Evolutionary conservation across 148 eudicot species (phyloP).

Genomic region (Polygonum aviculare): DNA sequence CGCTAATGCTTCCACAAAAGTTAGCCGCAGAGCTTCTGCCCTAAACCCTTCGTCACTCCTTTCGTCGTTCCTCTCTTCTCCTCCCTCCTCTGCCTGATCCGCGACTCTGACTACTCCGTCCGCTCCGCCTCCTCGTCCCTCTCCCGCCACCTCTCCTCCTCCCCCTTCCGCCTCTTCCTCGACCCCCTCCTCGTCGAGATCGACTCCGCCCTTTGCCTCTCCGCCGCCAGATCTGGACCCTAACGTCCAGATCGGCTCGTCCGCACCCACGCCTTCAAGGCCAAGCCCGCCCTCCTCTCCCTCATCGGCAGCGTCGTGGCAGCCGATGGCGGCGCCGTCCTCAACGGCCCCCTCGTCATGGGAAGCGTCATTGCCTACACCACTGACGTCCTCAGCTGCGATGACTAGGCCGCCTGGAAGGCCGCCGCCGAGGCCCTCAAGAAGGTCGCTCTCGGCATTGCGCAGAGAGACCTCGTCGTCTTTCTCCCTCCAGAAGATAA

Average conservation of each 20-base stretch:
- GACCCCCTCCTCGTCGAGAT: constrained; percentile 38
- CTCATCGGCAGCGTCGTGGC: constrained; percentile 41
- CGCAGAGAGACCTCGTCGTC: constrained; percentile 16
- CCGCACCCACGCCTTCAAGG: constrained; percentile 35
- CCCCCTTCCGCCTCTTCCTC: constrained; percentile 20
- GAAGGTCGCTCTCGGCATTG: constrained; percentile 23
- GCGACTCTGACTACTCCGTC: constrained; percentile 47
- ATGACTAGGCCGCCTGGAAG: constrained; percentile 67
- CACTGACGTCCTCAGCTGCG: constrained; percentile 44
- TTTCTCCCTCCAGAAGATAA: constrained; percentile 45
- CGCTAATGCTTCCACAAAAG: too few relatives aligned
- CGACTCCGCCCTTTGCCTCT: constrained; percentile 24
- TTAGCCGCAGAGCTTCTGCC: too few relatives aligned
- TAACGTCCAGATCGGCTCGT: constrained; percentile 31
- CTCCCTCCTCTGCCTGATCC: constrained; percentile 34
- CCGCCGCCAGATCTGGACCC: too few relatives aligned
- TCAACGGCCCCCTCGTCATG: constrained; percentile 19
- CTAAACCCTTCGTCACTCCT: too few relatives aligned
- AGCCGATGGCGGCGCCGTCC: constrained; percentile 31
- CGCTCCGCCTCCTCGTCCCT: constrained; percentile 12
- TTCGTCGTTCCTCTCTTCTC: too few relatives aligned
- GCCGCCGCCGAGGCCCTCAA: constrained; percentile 52
- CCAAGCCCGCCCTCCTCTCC: constrained; percentile 39
- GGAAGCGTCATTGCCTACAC: constrained; percentile 29
- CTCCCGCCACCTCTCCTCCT: constrained; percentile 13